These are phyloP conservation scores for Candida odintsovae DNA, from an alignment of 805 yeast genomes.

Conservation along the genomic window DNA sequence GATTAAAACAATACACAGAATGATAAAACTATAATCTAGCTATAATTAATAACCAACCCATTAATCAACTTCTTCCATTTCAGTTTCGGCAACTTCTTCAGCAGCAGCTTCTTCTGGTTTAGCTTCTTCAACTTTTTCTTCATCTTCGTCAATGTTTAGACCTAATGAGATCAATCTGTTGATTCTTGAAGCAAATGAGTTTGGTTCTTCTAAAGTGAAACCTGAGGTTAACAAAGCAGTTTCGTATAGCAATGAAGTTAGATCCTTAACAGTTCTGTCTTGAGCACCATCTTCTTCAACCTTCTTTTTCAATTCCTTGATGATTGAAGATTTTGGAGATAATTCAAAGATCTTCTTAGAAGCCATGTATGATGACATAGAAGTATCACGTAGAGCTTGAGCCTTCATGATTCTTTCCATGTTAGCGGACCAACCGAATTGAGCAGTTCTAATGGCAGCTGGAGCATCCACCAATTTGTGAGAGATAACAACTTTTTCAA, in stretches of 20 bases:
- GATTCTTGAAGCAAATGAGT: slow-evolving; percentile 94
- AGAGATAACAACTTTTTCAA: slow-evolving; percentile 98
- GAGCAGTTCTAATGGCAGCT: slow-evolving; percentile 99
- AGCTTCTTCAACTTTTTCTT: slow-evolving; percentile 48
- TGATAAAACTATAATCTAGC: background rate
- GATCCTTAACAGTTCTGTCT: slow-evolving; percentile 97
- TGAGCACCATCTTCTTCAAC: slow-evolving; percentile 96
- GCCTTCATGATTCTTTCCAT: slow-evolving; percentile 99
- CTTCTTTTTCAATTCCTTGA: slow-evolving; percentile 92
- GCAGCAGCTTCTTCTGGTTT: slow-evolving; percentile 62
- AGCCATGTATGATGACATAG: slow-evolving; percentile 99
- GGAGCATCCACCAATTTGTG: slow-evolving; percentile 97
- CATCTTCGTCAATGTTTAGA: slow-evolving; percentile 93
- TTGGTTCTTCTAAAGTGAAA: slow-evolving; percentile 98
- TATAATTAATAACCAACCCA: background rate
- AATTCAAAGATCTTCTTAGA: slow-evolving; percentile 99
- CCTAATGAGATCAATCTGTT: slow-evolving; percentile 98
- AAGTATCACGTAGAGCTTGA: slow-evolving; percentile 97
- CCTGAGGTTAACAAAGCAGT: slow-evolving; percentile 98
- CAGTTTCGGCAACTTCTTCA: slow-evolving; percentile 85
- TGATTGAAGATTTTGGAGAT: slow-evolving; percentile 93
- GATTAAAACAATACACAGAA: background rate
- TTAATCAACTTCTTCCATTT: slow-evolving; percentile 99
- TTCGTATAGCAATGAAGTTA: slow-evolving; percentile 93
- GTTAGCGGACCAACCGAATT: slow-evolving; percentile 99